Conservation (phyloP, 2,329 filamentous ascomycete species). For the Fusarium heterosporum region DNA sequence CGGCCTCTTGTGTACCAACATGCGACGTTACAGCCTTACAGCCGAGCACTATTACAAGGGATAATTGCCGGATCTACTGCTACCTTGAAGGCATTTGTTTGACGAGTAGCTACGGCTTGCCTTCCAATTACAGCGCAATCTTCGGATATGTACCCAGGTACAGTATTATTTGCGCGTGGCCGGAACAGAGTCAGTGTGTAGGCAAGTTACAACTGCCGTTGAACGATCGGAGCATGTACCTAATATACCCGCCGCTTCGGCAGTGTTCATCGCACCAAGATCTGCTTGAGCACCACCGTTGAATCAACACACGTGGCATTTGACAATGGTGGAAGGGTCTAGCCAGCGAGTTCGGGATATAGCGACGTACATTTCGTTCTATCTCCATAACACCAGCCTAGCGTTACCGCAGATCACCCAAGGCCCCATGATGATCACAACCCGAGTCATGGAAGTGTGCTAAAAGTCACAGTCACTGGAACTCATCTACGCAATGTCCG, state of each 20-base stretch:
- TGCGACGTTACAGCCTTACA: constrained; percentile 13
- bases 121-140: neutral
- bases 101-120: constrained; percentile 3
- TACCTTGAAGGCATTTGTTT: neutral
- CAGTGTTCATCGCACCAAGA: constrained; percentile 3
- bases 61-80: neutral
- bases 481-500: neutral
- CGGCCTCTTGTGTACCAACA: constrained; percentile 4
- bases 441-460: constrained; percentile 13
- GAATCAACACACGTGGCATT: constrained; percentile 15
- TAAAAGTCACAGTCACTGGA: constrained; percentile 11
- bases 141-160: neutral
- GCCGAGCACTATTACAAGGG: neutral
- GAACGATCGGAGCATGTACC: neutral
- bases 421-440: neutral
- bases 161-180: neutral
- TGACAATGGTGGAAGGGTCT: neutral
- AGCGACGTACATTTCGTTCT: constrained; percentile 5
- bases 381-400: neutral
- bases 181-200: neutral
- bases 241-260: neutral
- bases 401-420: neutral
- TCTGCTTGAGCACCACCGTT: constrained; percentile 21
- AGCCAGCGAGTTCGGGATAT: constrained; percentile 17
- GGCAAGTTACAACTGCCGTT: constrained; percentile 6